Conservation (phyloP, 768 basidiomycete genomes). For the Amanita subjunquillea region DNA sequence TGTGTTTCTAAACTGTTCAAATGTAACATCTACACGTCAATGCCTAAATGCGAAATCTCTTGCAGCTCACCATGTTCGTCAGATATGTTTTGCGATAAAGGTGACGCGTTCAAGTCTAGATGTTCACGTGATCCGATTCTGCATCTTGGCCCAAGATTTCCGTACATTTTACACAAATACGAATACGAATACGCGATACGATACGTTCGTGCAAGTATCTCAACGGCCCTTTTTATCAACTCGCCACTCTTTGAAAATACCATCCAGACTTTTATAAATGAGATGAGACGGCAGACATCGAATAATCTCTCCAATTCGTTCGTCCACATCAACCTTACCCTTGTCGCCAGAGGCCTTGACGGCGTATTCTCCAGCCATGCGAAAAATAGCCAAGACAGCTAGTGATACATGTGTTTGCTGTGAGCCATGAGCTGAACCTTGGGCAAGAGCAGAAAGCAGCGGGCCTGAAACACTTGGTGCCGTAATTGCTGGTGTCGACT, state of each 20-base stretch:
- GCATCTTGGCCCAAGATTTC: not conserved
- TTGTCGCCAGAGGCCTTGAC: slow-evolving; percentile 55
- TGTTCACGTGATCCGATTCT: not conserved
- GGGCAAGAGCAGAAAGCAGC: slow-evolving; percentile 56
- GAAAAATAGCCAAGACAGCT: slow-evolving; percentile 86
- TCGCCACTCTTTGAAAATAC: slow-evolving; percentile 89
- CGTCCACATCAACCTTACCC: slow-evolving; percentile 65
- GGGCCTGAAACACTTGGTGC: slow-evolving; percentile 58
- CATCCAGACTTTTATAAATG: slow-evolving; percentile 86
- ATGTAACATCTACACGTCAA: slow-evolving; percentile 16
- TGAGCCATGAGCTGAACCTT: slow-evolving; percentile 70
- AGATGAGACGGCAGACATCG: slow-evolving; percentile 79
- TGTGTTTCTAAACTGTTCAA: slow-evolving; percentile 76
- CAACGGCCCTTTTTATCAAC: slow-evolving; percentile 70
- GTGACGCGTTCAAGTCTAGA: slow-evolving; percentile 15
- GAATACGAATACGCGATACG: slow-evolving; percentile 1
- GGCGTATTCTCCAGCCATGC: slow-evolving; percentile 77
- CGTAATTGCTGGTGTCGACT: slow-evolving; percentile 49
- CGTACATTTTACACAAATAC: not conserved
- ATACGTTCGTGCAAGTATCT: slow-evolving; percentile 7
- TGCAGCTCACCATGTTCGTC: slow-evolving; percentile 24
- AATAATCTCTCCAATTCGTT: slow-evolving; percentile 80
- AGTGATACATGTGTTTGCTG: slow-evolving; percentile 94
- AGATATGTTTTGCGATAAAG: slow-evolving; percentile 1
- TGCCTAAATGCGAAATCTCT: not conserved